A percentile compares a stretch with the other conserved stretches of the same genome.
phyloP scores from a whole-genome alignment of 2,329 filamentous ascomycete species.

The Exophiala viscosa region DNA sequence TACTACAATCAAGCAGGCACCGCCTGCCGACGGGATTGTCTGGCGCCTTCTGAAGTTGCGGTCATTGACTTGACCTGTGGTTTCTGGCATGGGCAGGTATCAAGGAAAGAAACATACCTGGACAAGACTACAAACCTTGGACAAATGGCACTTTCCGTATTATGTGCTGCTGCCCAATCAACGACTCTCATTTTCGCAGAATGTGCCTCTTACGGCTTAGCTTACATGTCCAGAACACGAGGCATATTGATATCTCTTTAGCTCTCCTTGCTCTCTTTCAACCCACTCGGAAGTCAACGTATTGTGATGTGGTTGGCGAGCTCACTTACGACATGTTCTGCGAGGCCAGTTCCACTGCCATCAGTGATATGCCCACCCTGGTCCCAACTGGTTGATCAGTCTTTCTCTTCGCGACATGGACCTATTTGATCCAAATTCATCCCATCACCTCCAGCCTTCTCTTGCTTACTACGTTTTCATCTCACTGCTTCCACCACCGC shows the following conservation, averaged over 20 bases:
- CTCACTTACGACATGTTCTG: no score
- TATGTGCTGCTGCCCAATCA: neutral
- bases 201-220: conserved; percentile 14
- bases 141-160: neutral
- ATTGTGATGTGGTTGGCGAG: neutral
- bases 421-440: conserved; percentile 3
- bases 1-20: no score
- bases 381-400: neutral
- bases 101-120: no score
- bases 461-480: neutral
- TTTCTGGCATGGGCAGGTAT: no score
- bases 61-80: no score
- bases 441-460: neutral
- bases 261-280: neutral
- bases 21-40: no score
- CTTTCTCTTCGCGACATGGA: conserved; percentile 14
- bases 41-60: no score
- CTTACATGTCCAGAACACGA: neutral
- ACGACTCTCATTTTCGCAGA: conserved; percentile 4
- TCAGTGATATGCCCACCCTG: no score
- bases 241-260: conserved; percentile 4
- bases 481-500: neutral
- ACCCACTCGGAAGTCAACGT: neutral
- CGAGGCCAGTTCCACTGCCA: no score
- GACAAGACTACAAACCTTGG: no score